Conservation (phyloP, 306 rosid genomes). For the Prunus mongolica region DNA sequence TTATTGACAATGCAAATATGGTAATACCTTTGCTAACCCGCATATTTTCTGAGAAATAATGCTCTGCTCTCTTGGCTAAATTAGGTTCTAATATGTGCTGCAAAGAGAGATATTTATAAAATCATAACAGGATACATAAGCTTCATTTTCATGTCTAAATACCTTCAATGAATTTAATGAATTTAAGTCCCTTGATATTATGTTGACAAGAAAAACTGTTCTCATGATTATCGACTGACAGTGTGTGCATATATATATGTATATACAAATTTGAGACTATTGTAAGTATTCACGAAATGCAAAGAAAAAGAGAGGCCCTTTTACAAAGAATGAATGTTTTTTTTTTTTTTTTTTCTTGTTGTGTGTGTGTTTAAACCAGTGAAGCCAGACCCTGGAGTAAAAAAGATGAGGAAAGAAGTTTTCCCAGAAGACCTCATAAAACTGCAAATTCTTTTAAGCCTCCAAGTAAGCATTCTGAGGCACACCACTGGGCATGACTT, state of each 20-base stretch:
- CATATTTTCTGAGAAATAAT: conserved; percentile 82
- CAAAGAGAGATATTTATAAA: conserved; percentile 20
- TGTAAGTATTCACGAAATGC: not conserved
- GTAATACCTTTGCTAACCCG: conserved; percentile 73
- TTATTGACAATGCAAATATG: conserved; percentile 7
- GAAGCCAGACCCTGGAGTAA: no score
- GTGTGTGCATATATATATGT: not conserved
- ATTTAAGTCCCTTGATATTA: no score
- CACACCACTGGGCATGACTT: no score
- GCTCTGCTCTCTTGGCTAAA: conserved; percentile 85
- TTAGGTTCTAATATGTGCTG: conserved; percentile 55
- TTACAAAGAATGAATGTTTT: not conserved
- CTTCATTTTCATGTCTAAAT: not conserved
- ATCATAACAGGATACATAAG: conserved; percentile 14
- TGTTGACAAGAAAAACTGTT: not conserved
- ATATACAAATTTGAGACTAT: not conserved
- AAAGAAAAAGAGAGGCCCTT: not conserved
- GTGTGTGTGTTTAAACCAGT: no score
- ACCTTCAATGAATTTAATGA: not conserved
- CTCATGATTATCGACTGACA: not conserved
- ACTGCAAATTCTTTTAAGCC: no score
- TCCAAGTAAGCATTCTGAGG: no score
- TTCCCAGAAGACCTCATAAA: no score
- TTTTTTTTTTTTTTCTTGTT: not conserved
- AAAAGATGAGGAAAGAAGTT: no score